Evolutionary conservation across 2,329 filamentous ascomycete species (phyloP).

Genomic region (Davidsoniella australis): DNA sequence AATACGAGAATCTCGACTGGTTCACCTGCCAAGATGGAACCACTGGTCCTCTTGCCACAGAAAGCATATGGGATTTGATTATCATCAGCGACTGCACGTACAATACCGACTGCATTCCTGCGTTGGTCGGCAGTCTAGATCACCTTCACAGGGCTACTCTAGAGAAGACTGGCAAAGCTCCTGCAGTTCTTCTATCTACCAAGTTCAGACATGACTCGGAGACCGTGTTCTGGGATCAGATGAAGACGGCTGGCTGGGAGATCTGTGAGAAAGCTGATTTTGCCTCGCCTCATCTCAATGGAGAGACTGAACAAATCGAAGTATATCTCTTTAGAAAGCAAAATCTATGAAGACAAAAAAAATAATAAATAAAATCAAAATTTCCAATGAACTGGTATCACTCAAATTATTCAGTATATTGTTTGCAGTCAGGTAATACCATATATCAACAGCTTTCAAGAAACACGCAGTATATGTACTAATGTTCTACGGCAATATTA

Average conservation of each 20-base stretch:
- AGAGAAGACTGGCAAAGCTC: constrained; percentile 13
- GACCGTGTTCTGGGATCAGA: constrained; percentile 28
- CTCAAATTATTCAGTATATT: too few species aligned
- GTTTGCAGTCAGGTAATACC: too few species aligned
- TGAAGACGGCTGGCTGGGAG: constrained; percentile 29
- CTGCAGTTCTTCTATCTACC: constrained; percentile 35
- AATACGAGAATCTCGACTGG: constrained; percentile 42
- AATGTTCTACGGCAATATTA: too few species aligned
- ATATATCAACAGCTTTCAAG: too few species aligned
- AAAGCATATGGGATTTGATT: constrained; percentile 31
- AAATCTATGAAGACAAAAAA: too few species aligned
- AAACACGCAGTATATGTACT: too few species aligned
- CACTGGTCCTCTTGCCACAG: constrained; percentile 26
- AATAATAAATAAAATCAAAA: too few species aligned
- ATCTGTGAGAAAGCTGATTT: constrained; percentile 25
- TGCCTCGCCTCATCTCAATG: constrained; percentile 29
- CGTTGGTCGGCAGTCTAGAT: constrained; percentile 35
- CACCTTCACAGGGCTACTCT: constrained; percentile 25
- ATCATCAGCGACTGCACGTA: constrained; percentile 45
- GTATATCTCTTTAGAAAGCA: constrained; percentile 30
- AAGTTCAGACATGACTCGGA: constrained; percentile 40
- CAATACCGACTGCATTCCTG: constrained; percentile 37
- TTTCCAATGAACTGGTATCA: too few species aligned
- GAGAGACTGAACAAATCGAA: constrained; percentile 29
- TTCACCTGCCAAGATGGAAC: constrained; percentile 28